Conservation (phyloP, 2,329 filamentous ascomycete genomes). For the Fusarium sp. region DNA sequence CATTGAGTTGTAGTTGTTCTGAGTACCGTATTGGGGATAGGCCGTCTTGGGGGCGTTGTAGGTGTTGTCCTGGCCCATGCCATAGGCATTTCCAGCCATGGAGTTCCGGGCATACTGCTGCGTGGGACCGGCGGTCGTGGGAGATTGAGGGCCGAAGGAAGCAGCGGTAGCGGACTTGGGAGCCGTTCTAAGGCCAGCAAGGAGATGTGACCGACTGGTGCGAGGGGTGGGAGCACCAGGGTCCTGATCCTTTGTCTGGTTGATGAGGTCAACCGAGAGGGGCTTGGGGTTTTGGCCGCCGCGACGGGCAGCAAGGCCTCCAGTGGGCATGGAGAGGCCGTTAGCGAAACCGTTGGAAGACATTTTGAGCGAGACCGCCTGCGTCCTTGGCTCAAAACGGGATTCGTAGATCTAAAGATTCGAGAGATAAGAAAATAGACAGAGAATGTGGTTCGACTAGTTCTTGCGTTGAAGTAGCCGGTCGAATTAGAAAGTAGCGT, state of each 20-base stretch:
- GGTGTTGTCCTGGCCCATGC: constrained; percentile 51
- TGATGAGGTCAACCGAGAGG: constrained; percentile 77
- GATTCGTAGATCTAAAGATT: constrained; percentile 25
- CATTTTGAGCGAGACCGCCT: constrained; percentile 99
- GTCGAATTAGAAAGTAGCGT: constrained; percentile 36
- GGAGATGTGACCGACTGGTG: constrained; percentile 92
- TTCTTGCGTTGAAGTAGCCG: constrained; percentile 21
- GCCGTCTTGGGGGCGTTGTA: constrained; percentile 66
- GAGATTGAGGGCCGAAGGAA: constrained; percentile 74
- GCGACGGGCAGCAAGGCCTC: constrained; percentile 83
- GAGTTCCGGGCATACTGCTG: constrained; percentile 56
- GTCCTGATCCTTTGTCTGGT: constrained; percentile 72
- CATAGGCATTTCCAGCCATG: constrained; percentile 55
- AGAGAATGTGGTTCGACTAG: constrained; percentile 35
- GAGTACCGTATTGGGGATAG: constrained; percentile 56
- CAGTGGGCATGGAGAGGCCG: constrained; percentile 77
- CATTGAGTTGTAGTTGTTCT: constrained; percentile 46
- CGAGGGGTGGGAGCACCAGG: constrained; percentile 80
- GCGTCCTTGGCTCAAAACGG: constrained; percentile 76
- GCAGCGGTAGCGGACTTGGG: constrained; percentile 83
- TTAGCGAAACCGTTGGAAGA: constrained; percentile 82
- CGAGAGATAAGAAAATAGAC: constrained; percentile 16
- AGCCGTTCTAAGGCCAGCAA: constrained; percentile 91
- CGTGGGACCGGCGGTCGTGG: constrained; percentile 52
- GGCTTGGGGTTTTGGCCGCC: constrained; percentile 91